Percentiles rank a stretch among this genome's conserved stretches.
These are phyloP conservation scores for Apiotrichum laibachii DNA, from an alignment of 1,284 basidiomycete species.

Conservation along the genomic window DNA sequence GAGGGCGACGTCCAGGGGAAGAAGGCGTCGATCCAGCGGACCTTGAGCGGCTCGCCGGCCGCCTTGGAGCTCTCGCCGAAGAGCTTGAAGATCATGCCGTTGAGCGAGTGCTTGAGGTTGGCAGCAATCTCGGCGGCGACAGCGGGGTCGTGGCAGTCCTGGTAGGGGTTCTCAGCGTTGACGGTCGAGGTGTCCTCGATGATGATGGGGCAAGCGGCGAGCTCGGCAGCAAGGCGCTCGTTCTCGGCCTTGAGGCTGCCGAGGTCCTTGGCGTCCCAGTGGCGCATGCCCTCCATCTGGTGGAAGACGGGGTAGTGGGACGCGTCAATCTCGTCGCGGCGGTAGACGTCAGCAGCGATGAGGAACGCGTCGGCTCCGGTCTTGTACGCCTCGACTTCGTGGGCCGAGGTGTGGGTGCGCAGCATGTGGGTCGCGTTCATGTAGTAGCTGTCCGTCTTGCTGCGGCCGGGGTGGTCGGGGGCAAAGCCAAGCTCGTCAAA, in stretches of 20 bases:
- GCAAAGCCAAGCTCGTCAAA: slow-evolving; percentile 97
- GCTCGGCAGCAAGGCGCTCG: slow-evolving; percentile 59
- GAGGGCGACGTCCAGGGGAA: slow-evolving; percentile 98
- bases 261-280: slow-evolving; percentile 59
- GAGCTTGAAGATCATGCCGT: slow-evolving; percentile 77
- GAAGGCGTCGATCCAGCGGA: slow-evolving; percentile 96
- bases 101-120: slow-evolving; percentile 89
- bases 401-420: slow-evolving; percentile 94
- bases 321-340: slow-evolving; percentile 95
- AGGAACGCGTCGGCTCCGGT: slow-evolving; percentile 78
- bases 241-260: slow-evolving; percentile 51
- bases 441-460: slow-evolving; percentile 91
- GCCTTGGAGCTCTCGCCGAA: slow-evolving; percentile 63
- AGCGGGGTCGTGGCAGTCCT: slow-evolving; percentile 68
- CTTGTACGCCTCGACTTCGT: slow-evolving; percentile 89
- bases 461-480: slow-evolving; percentile 85
- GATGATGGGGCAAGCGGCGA: slow-evolving; percentile 68
- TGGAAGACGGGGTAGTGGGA: slow-evolving; percentile 98
- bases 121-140: slow-evolving; percentile 69
- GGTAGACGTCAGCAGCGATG: slow-evolving; percentile 95
- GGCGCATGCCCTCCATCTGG: slow-evolving; percentile 92
- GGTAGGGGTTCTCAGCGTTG: slow-evolving; percentile 73
- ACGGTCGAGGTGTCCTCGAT: slow-evolving; percentile 83
- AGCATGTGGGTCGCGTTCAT: slow-evolving; percentile 86
- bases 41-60: slow-evolving; percentile 64